These are phyloP conservation scores for Fusarium robinianum DNA, from an alignment of 2,329 filamentous ascomycete species.

Conservation along the genomic window DNA sequence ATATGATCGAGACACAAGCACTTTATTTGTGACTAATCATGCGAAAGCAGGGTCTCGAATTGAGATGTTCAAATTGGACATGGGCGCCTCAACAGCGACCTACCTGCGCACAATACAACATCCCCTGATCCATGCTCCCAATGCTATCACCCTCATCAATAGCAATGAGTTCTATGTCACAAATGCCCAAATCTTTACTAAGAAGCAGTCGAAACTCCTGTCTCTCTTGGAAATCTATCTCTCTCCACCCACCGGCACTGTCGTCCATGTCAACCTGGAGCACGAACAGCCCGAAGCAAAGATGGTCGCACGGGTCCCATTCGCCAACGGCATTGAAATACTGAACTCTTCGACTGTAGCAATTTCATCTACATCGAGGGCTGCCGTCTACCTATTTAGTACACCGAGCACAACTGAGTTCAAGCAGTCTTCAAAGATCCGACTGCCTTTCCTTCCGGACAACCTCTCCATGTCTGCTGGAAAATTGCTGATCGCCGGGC, in stretches of 20 bases:
- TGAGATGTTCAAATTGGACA: conserved; percentile 47
- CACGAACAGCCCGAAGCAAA: conserved; percentile 19
- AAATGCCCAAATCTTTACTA: conserved; percentile 46
- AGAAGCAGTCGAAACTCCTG: conserved; percentile 31
- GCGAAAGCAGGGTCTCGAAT: conserved; percentile 42
- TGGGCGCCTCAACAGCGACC: conserved; percentile 39
- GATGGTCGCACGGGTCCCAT: conserved; percentile 43
- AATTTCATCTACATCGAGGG: conserved; percentile 42
- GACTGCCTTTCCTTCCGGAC: conserved; percentile 46
- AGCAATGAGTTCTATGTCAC: conserved; percentile 47
- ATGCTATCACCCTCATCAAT: conserved; percentile 44
- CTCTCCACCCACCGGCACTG: conserved; percentile 38
- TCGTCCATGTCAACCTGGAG: conserved; percentile 43
- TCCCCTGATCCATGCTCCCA: conserved; percentile 45
- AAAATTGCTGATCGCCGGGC: conserved; percentile 47
- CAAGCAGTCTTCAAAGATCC: conserved; percentile 6
- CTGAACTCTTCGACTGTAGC: conserved; percentile 46
- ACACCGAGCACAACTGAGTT: conserved; percentile 5
- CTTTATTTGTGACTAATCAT: conserved; percentile 47
- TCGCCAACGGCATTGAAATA: conserved; percentile 49
- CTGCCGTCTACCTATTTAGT: conserved; percentile 18
- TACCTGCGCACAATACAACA: conserved; percentile 45
- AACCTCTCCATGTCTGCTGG: conserved; percentile 43
- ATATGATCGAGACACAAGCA: conserved; percentile 42
- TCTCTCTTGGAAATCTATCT: conserved; percentile 43